phyloP scores from a whole-genome alignment of 495 filamentous ascomycete species.

The Aspergillus coremiiformis region DNA sequence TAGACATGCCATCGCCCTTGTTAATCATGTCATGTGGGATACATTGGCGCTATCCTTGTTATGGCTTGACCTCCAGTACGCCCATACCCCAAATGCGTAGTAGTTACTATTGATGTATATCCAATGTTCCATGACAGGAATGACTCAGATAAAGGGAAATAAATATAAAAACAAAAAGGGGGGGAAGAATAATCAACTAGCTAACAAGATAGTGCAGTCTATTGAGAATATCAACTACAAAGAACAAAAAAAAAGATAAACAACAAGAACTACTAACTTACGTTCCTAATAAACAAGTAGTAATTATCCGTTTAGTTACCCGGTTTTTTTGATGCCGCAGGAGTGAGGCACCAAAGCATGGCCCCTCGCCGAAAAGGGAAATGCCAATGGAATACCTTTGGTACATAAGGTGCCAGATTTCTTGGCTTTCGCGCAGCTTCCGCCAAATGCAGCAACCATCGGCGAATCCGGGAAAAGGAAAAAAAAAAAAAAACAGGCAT shows the following conservation, averaged over 20 bases:
- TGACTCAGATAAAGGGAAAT: too few species aligned
- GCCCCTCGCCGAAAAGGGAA: not conserved
- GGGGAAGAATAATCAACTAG: too few species aligned
- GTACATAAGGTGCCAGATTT: not conserved
- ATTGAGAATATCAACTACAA: too few species aligned
- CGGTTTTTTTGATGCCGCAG: not conserved
- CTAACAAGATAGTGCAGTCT: too few species aligned
- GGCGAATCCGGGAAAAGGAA: not conserved
- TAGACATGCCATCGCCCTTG: not conserved
- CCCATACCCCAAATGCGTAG: not conserved
- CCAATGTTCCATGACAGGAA: not conserved
- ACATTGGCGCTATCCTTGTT: not conserved
- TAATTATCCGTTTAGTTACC: too few species aligned
- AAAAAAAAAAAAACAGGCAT: not conserved
- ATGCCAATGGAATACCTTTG: not conserved
- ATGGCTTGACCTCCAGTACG: not conserved
- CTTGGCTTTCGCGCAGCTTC: conserved; percentile 3
- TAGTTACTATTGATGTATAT: not conserved
- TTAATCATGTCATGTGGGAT: not conserved
- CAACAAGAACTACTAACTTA: too few species aligned
- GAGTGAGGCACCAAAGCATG: not conserved
- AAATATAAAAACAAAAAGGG: too few species aligned
- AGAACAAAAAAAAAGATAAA: too few species aligned
- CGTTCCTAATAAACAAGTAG: too few species aligned
- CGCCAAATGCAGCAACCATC: not conserved